Base-by-base conservation (phyloP, 345 rosid genomes). In the Brassica incana region DNA sequence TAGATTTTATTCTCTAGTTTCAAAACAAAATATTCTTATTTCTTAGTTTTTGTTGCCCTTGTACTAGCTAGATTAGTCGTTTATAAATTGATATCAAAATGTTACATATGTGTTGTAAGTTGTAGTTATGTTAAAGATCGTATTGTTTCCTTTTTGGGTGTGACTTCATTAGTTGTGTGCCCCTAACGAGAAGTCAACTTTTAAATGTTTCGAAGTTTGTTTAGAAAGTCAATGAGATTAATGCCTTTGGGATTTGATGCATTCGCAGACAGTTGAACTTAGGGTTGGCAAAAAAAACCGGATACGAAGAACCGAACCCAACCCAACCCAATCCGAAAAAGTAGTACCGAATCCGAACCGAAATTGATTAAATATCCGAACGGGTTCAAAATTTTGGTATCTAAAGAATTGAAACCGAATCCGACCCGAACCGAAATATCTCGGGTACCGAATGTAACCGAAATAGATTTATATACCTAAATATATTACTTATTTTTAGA, bases 141-240 rank as follows among this genome's bases (percentile, higher is more conserved):
- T 67, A 67, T 43, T 20, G 43, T 67, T 79, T 56, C 69, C 74
- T 67, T 79, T 79, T 79, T 59, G 56, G 63, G 64, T 73, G 74
- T 14, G 68, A 78, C 50, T 62, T 71, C 74, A 59, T 67, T 79
- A 45, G 82, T 73, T 78, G 73, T 60, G 15, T 5, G 58, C 58
- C 65, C 54, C 40, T 79, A 67, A 60, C 58, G 58, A 16, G 0
- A 67, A 60, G 78, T 79, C 78, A 72, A 78, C 77, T 71, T 78
- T 78, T 56, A 8, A 32, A 12, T 65, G 61, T 16, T 54, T 15
- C 61, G 4, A 16, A 16, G 18, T 54, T 54, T 54, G 9, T 7
- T 8, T 36, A 25, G 3, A 35, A 77, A 48, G 65, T 70, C 71
- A 70, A 77, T 43, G 29, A 23, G 58, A 59, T 38, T 7, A 14